Base-by-base conservation (phyloP, 345 rosid genomes). In the Noccaea bulbosa region DNA sequence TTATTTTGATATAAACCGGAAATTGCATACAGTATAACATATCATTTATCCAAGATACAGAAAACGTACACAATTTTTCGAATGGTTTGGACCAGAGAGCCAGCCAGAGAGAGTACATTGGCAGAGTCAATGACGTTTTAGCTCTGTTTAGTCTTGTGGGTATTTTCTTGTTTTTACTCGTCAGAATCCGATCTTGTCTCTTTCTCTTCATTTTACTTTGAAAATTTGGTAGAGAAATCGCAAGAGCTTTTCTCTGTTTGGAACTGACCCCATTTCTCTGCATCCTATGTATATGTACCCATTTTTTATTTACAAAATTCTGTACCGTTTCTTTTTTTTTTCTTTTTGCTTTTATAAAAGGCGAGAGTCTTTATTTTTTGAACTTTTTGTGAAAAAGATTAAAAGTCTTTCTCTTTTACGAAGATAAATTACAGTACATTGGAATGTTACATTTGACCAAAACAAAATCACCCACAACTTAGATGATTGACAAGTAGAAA, bases 101-200 rank as follows among this genome's bases (percentile, higher is more conserved):
- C 3, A 55, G 6, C 3, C 3, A 8, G 30, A 53, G 62, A 67
- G 55, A 48, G 72, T 55, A 65, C 77, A 65, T 17, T 65, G 59
- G 67, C 77, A 73, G 72, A 65, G 77, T 73, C 71, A 73, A 73
- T 73, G 77, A 73, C 77, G 72, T 73, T 47, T 66, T 53, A 56
- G 71, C 45, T 52, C 35, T 39, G 62, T 73, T 49, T 45, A 57
- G 57, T 62, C 53, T 47, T 47, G 44, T 72, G 77, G 76, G 70
- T 72, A 62, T 62, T 62, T 62, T 65, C 52, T 65, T 72, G 65
- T 72, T 73, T 58, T 47, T 69, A 22, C 44, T 62, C 11, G 55
- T 69, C 56, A 62, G 59, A 54, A 33, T 54, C 59, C 69, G 74
- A 68, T 38, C 70, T 67, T 72, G 73, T 60, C 76, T 58, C 63